A percentile compares a stretch with the other conserved stretches of the same genome.
phyloP scores from a whole-genome alignment of 805 yeast genomes.

The Ogataea philodendri region DNA sequence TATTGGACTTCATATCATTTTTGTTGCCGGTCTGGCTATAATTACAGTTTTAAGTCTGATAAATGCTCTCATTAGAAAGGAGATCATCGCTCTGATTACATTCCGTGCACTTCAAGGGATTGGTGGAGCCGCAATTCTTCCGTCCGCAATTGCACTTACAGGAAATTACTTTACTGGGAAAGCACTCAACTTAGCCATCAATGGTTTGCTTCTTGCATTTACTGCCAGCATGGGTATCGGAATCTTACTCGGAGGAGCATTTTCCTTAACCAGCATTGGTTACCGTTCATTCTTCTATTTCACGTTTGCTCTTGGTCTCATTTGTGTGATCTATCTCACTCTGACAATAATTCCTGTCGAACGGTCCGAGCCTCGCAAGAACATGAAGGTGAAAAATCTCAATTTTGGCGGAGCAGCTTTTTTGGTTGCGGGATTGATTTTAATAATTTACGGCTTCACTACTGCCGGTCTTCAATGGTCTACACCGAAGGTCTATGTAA shows the following conservation, averaged over 20 bases:
- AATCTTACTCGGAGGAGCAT: slow-evolving; percentile 44
- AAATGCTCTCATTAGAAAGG: slow-evolving; percentile 36
- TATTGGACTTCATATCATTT: slow-evolving; percentile 7
- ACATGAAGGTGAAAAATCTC: slow-evolving; percentile 28
- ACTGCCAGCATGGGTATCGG: slow-evolving; percentile 40
- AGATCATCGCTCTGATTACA: slow-evolving; percentile 37
- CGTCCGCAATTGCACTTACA: slow-evolving; percentile 27
- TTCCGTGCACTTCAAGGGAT: slow-evolving; percentile 47
- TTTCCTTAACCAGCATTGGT: slow-evolving; percentile 36
- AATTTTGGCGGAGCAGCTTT: slow-evolving; percentile 30
- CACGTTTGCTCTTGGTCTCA: slow-evolving; percentile 32
- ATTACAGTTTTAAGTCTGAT: slow-evolving; percentile 32
- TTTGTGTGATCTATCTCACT: slow-evolving; percentile 21
- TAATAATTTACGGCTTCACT: slow-evolving; percentile 43
- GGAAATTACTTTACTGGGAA: slow-evolving; percentile 26
- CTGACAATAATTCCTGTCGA: slow-evolving; percentile 31
- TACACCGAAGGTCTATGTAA: slow-evolving; percentile 40
- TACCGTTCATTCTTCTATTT: slow-evolving; percentile 40
- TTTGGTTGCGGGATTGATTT: slow-evolving; percentile 37
- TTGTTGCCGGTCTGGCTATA: slow-evolving; percentile 6
- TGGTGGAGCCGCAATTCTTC: slow-evolving; percentile 41
- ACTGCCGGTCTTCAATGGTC: slow-evolving; percentile 46
- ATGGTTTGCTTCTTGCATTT: slow-evolving; percentile 22
- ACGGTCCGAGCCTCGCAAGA: slow-evolving; percentile 27
- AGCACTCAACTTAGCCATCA: slow-evolving; percentile 17